Base-by-base conservation (phyloP, 2,329 filamentous ascomycete genomes). In the Neonectria coccinea region DNA sequence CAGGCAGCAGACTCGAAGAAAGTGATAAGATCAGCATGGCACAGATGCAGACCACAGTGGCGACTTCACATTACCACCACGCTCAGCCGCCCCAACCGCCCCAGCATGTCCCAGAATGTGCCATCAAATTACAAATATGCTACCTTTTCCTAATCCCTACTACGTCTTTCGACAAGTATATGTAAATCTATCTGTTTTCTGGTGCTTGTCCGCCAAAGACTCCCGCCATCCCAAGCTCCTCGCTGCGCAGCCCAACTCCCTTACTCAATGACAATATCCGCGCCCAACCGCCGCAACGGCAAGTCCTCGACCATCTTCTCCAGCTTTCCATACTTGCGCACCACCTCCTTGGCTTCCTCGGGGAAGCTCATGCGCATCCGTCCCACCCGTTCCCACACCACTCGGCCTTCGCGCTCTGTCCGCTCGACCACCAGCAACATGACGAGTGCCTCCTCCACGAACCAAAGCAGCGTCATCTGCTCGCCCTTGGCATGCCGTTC, bases 401-500 rank as follows among this genome's bases (percentile, higher is more conserved):
- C 62, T 1, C 70, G 52, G 0, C 67, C 62, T 1, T 70, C 68
- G 0, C 69, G 63, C 2, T 68, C 59, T 0, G 70, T 71, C 48
- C 72, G 68, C 65, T 78, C 75, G 7, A 79, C 67, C 2, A 79
- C 76, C 29, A 79, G 66, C 5, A 79, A 65, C 76, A 79, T 73
- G 18, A 79, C 72, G 11, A 72, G 63, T 5, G 74, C 72, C 48
- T 79, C 77, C 33, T 79, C 77, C 18, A 78, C 71, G 51, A 78
- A 79, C 77, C 77, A 79, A 29, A 79, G 59, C 9, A 78, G 69
- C 18, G 76, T 78, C 75, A 79, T 78, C 56, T 78, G 76, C 66
- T 79, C 75, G 7, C 75, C 77, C 4, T 73, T 72, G 10, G 75
- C 77, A 52, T 79, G 77, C 1, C 70, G 69, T 56, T 77, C 75